Evolutionary conservation across 768 basidiomycete species (phyloP), one percentile per base, ranked within the genome.

Genomic region (Peribolospora kevripleyi): DNA sequence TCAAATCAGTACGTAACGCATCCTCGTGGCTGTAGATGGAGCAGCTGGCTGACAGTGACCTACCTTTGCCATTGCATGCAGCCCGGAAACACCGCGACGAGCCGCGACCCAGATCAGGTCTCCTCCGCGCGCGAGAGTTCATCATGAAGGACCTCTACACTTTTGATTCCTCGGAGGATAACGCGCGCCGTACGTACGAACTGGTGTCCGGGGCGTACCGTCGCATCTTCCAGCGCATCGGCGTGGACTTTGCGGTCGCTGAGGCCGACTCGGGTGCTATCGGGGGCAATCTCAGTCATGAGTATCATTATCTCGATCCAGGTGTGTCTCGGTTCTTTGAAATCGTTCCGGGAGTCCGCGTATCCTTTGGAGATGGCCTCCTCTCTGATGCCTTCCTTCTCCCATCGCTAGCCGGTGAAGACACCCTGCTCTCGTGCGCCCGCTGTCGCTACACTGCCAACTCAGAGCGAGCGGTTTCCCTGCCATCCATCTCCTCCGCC

Each of bases 121-220:
- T 58, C 2, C 51, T 58, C 3, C n/a, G 57, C n/a, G 57, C 55
- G 4, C 50, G 57, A 13, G 57, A 58, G 47, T 58, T 58, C 38
- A 39, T 58, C 36, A 58, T 58, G 57, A 58, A 58, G 40, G 57
- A 58, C 43, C 55, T 58, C 14, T 58, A 58, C 51, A 58, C 57
- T 3, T 58, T 58, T 46, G 54, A 55, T 39, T 40, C 55, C 7
- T 48, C 43, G 8, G 43, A 52, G 37, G 55, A 55, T 5, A 50
- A 48, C 9, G 55, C 54, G 5, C 3, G 13, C 3, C 4, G 5
- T 2, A 43, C 55, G 6, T 58, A 58, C 51, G 42, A 55, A 7
- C 41, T 47, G 40, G 57, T 52, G n/a, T 43, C 51, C 42, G 49
- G 43, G 11, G 57, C 57, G 9, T 58, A 58, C 42, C 11, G 41